Evolutionary conservation across 495 filamentous ascomycete genomes (phyloP).

Genomic region (Sporormia fimetaria): DNA sequence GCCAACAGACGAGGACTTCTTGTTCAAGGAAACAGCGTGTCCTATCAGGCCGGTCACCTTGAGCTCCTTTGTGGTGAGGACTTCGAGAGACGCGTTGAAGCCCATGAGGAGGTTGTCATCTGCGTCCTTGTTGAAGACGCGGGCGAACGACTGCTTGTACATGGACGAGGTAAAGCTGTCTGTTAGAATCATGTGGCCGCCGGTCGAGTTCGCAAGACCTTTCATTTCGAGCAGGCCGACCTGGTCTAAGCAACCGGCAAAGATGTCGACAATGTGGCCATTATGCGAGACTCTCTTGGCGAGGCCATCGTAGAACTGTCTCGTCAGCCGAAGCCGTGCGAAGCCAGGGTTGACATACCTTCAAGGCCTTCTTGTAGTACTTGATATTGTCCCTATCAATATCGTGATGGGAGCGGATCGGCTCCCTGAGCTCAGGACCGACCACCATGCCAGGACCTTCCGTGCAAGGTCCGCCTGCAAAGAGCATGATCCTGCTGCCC

Average conservation of each 20-base stretch:
- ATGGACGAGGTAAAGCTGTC: slow-evolving; percentile 99
- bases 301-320: slow-evolving; percentile 88
- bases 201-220: slow-evolving; percentile 87
- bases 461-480: slow-evolving; percentile 88
- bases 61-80: slow-evolving; percentile 93
- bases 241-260: slow-evolving; percentile 96
- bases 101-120: slow-evolving; percentile 95
- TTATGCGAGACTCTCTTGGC: slow-evolving; percentile 96
- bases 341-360: slow-evolving; percentile 45
- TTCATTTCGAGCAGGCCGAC: slow-evolving; percentile 99
- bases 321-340: slow-evolving; percentile 17
- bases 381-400: slow-evolving; percentile 99
- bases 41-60: slow-evolving; percentile 98
- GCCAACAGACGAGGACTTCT: slow-evolving; percentile 93
- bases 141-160: slow-evolving; percentile 98
- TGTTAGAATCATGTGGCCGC: slow-evolving; percentile 96
- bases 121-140: slow-evolving; percentile 93
- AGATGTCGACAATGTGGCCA: slow-evolving; percentile 94
- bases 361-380: slow-evolving; percentile 97
- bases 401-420: slow-evolving; percentile 96
- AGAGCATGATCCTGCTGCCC: slow-evolving; percentile 93
- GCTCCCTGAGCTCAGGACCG: slow-evolving; percentile 90
- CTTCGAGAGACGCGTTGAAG: slow-evolving; percentile 94
- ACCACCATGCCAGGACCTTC: slow-evolving; percentile 97
- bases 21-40: slow-evolving; percentile 91